A percentile compares a stretch with the other conserved stretches of the same genome.
Evolutionary conservation across 768 basidiomycete genomes (phyloP).

Genomic region (Suillus cothurnatus): DNA sequence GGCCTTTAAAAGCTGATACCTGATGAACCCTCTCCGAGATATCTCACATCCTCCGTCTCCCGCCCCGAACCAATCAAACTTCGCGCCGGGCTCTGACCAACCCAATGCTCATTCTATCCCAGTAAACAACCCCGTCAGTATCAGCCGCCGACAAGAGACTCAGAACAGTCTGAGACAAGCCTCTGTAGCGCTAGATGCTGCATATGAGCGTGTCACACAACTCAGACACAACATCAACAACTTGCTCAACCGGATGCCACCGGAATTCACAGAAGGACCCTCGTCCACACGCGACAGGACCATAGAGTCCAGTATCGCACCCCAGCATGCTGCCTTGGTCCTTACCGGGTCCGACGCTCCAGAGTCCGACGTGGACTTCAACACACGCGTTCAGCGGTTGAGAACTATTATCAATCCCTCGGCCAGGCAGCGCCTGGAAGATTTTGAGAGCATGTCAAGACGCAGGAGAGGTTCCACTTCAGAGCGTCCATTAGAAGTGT

Average conservation of each 20-base stretch:
- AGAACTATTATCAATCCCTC: conserved; percentile 32
- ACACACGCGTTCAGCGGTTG: conserved; percentile 30
- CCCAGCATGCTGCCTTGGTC: conserved; percentile 32
- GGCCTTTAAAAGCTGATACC: background rate
- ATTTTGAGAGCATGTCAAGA: conserved; percentile 26
- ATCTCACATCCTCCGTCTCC: conserved; percentile 5
- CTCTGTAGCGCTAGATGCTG: conserved; percentile 55
- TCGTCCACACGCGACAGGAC: conserved; percentile 13
- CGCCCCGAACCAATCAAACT: conserved; percentile 6
- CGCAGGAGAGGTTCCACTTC: conserved; percentile 15
- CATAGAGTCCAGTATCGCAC: conserved; percentile 29
- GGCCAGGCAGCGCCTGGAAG: conserved; percentile 35
- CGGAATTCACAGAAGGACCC: conserved; percentile 25
- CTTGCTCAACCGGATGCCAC: conserved; percentile 42
- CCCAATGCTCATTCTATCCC: background rate
- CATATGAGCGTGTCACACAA: conserved; percentile 56
- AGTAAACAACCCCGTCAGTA: background rate
- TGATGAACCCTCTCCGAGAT: conserved; percentile 3
- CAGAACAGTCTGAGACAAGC: conserved; percentile 48
- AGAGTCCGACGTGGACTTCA: conserved; percentile 27
- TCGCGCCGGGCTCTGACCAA: background rate
- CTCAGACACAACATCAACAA: conserved; percentile 53
- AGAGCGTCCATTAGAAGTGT: background rate
- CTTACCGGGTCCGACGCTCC: conserved; percentile 25
- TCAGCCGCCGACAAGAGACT: conserved; percentile 22